These are phyloP conservation scores for Vitis rupestris DNA, from an alignment of 164 flowering plant genomes.

Conservation along the genomic window DNA sequence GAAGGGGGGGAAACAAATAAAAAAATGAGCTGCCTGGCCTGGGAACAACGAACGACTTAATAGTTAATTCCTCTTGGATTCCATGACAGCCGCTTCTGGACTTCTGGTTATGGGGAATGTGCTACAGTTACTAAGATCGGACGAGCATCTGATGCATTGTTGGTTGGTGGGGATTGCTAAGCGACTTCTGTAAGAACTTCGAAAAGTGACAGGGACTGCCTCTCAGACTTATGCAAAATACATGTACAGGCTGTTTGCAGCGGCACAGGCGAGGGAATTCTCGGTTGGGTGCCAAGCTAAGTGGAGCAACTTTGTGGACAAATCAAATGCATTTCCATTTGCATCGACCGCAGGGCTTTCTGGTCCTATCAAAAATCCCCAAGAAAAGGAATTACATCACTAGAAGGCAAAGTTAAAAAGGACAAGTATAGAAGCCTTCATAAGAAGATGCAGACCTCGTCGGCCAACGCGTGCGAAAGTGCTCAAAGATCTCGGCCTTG, in stretches of 20 bases:
- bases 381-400: not conserved
- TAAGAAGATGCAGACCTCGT: conserved; percentile 63
- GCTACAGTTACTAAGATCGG: conserved; percentile 23
- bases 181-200: conserved; percentile 38
- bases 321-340: conserved; percentile 89
- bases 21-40: conserved; percentile 37
- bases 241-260: conserved; percentile 99
- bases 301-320: conserved; percentile 91
- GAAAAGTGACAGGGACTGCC: conserved; percentile 23
- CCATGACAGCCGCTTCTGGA: conserved; percentile 31
- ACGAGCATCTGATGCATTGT: conserved; percentile 18
- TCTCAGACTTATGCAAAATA: conserved; percentile 69
- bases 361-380: conserved; percentile 46
- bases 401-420: not conserved
- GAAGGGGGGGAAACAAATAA: conserved; percentile 1
- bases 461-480: conserved; percentile 78
- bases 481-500: conserved; percentile 88
- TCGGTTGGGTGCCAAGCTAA: conserved; percentile 98
- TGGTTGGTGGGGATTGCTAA: conserved; percentile 25
- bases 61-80: conserved; percentile 35
- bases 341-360: conserved; percentile 75
- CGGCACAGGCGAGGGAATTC: conserved; percentile 96
- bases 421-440: not conserved
- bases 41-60: conserved; percentile 29
- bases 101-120: conserved; percentile 14